phyloP scores from a whole-genome alignment of 305 asterid species.

The Caryopteris hybrid region DNA sequence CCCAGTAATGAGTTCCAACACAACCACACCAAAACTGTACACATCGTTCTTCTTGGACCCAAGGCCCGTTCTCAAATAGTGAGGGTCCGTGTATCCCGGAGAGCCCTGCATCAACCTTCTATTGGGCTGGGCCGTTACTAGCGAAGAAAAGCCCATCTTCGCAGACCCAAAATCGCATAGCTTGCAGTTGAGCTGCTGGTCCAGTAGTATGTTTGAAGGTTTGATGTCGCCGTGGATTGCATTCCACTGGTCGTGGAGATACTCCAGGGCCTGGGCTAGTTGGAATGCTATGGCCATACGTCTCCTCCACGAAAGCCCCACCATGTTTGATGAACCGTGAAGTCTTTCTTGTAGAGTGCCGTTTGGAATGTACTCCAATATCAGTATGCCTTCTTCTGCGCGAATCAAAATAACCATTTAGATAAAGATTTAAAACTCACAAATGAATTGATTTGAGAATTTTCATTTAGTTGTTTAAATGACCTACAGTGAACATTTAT shows the following conservation, averaged over 20 bases:
- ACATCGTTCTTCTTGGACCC: slow-evolving; percentile 57
- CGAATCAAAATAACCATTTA: no score
- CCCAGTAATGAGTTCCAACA: slow-evolving; percentile 66
- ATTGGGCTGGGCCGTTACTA: background rate
- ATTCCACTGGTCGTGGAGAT: slow-evolving; percentile 47
- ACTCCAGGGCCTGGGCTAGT: slow-evolving; percentile 53
- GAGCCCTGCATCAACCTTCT: slow-evolving; percentile 48
- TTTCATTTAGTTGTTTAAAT: no score
- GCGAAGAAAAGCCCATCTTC: slow-evolving; percentile 52
- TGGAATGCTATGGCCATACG: slow-evolving; percentile 58
- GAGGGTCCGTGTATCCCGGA: slow-evolving; percentile 74
- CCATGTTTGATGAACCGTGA: slow-evolving; percentile 20
- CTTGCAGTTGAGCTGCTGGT: slow-evolving; percentile 45
- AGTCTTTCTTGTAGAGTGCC: slow-evolving; percentile 65
- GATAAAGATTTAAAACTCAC: background rate
- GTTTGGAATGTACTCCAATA: slow-evolving; percentile 46
- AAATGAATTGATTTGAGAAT: no score
- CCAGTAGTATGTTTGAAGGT: slow-evolving; percentile 56
- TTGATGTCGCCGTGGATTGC: slow-evolving; percentile 67
- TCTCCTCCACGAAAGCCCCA: slow-evolving; percentile 42
- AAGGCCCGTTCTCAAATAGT: slow-evolving; percentile 58
- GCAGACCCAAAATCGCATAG: slow-evolving; percentile 79
- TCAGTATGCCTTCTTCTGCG: slow-evolving; percentile 38
- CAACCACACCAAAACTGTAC: slow-evolving; percentile 57
- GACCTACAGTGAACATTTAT: no score